These are phyloP conservation scores for Quercus dentata DNA, from an alignment of 306 rosid genomes.

Conservation along the genomic window DNA sequence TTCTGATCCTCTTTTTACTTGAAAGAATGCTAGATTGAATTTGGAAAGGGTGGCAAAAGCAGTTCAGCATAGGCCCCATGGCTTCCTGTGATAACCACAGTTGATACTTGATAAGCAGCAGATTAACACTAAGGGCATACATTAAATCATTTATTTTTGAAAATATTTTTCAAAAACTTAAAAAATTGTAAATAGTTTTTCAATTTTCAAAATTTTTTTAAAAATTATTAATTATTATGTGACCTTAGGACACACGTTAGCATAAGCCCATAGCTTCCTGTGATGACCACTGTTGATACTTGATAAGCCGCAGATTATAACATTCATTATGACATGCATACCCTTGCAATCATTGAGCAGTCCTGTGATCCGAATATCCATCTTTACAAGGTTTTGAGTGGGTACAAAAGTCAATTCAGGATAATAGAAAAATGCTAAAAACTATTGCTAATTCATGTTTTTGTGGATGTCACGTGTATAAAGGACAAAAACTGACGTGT, in stretches of 20 bases:
- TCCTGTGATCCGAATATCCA: neutral
- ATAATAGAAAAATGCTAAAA: neutral
- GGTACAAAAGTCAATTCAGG: neutral
- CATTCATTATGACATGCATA: neutral
- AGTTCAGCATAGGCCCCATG: neutral
- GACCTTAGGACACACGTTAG: accelerated
- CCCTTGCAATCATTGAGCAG: neutral
- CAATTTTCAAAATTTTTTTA: too few species aligned
- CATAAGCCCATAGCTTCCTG: neutral
- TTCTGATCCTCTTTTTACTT: neutral
- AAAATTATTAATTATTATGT: too few species aligned
- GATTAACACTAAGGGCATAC: too few species aligned
- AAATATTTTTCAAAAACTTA: too few species aligned
- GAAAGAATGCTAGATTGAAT: neutral
- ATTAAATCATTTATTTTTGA: too few species aligned
- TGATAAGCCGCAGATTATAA: neutral
- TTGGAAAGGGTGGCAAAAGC: neutral
- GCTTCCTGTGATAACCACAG: neutral
- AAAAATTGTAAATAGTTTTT: too few species aligned
- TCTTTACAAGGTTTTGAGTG: neutral
- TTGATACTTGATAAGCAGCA: neutral
- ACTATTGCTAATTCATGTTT: neutral
- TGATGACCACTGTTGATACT: neutral
- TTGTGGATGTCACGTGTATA: constrained; percentile 21
- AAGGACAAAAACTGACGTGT: neutral